Evolutionary conservation across 1,139 yeast species (phyloP), one percentile per base, ranked within the genome.

Genomic region (Protomyces pachydermus): DNA sequence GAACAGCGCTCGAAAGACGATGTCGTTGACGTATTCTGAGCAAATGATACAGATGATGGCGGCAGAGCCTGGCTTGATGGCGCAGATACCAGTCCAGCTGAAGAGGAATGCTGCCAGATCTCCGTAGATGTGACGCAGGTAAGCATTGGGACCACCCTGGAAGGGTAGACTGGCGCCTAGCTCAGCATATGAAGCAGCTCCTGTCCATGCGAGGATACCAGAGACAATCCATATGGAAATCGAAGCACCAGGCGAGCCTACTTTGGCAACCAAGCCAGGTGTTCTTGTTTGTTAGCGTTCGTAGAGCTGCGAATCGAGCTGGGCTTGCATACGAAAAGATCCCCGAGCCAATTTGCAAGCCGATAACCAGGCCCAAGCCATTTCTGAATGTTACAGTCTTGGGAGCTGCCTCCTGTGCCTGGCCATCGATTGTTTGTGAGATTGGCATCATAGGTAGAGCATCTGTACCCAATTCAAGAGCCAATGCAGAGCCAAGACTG

Each of bases 311-410:
- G 42, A 38, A 14, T 1, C n/a, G 42, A 16, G 2, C 2, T 16
- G 42, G 18, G 48, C 12, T 6, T 4, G 23, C 48, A 10, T n/a
- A 42, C 48, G 48, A 42, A 65, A 78, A 78, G 48, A 78, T 77
- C 3, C 80, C 80, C 4, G 80, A 77, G 12, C 80, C 80, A 46
- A 78, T 75, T 67, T 78, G 80, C 23, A 78, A 70, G 3, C 80
- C 80, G 38, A 78, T 71, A 2, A 78, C 79, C 35, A 78, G 70
- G 20, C 77, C 76, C 45, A 78, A 69, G 1, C 80, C 80, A 65
- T 77, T 75, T 35, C 75, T 56, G 61, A 74, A 71, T 25, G 73
- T 74, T 35, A 77, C 70, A 25, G 73, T 70, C 64, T 75, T 76
- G 62, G 72, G 73, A 60, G 74, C 77, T 28, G 74, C 68, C 5